Evolutionary conservation across 228 moss, liverwort and hornwort species (phyloP), one percentile per base, ranked within the genome.

Genomic region (Sphagnum fallax): DNA sequence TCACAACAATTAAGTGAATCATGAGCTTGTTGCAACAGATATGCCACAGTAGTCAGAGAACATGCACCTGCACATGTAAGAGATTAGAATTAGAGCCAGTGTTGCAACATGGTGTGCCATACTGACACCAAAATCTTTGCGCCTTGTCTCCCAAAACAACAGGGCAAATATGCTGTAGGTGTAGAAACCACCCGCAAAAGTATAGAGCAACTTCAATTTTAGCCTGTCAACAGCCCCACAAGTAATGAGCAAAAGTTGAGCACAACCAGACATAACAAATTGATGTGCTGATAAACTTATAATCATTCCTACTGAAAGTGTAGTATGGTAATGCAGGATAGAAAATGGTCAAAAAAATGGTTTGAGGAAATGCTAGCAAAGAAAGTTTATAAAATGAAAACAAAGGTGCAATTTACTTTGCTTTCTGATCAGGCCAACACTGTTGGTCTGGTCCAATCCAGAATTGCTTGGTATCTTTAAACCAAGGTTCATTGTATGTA

Each of bases 81-180:
- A 85, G 64, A 85, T 81, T 18, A 79, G 61, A 61, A 85, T 85
- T 48, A 85, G 82, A 13, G 70, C 61, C 1, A 70, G 51, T n/a
- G 79, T 70, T 14, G 76, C 79, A 64, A 85, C 61, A 70, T 85
- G 85, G 75, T 85, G 85, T 32, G 79, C 74, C 85, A 85, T 81
- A 78, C 85, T 85, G 66, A 85, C 85, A 64, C 85, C 85, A 64
- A 85, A 85, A 67, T 85, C 85, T 72, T 79, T 81, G 16, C 85
- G 76, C 57, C 85, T 70, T 5, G 85, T 85, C 72, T 85, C 85
- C 85, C 85, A 85, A 64, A 71, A 85, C 16, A 85, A 32, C 6
- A 85, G 82, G 1, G 85, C 85, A 55, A 82, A 65, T 8, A 85
- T 85, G 65, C 85, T 85, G 72, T 85, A 85, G 1, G 82, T 71